Base-by-base conservation (phyloP, 441 rosid genomes). In the Biscutella auriculata region DNA sequence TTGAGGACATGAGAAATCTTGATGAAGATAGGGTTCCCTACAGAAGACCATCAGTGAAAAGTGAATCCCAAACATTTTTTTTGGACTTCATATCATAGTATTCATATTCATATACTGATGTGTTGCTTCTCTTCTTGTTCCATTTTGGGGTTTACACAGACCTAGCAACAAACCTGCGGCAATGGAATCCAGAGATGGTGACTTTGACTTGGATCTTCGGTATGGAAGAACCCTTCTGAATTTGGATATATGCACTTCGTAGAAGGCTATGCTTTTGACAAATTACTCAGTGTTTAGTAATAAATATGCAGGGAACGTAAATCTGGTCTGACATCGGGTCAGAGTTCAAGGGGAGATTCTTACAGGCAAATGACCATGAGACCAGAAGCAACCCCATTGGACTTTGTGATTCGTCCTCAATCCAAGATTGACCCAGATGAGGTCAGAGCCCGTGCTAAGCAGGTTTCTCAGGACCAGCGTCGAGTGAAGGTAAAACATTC, bases 361-460 rank as follows among this genome's bases (percentile, higher is more conserved):
- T 71, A 81, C 21, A 73, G 87, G 60, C 77, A 76, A 43, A 84
- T 76, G 61, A 76, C 98, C 19, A 73, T 95, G 17, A 82, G 95
- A 65, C 98, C 97, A 35, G 99, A 93, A 75, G 97, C 99, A 49
- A 82, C 98, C 11, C 93, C 97, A 11, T 63, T 93, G 79, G 99
- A 93, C 75, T 93, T 84, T 67, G 14, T 83, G 36, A 85, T 89
- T 65, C 97, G 99, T 39, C 99, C 96, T 46, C 97, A 82, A 54
- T 93, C 99, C 43, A 93, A 87, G 78, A 71, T 93, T 74, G 98
- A 93, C 50, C 95, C 88, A 0, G 97, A 88, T 4, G 85, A 82
- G 75, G 47, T 84, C 45, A 81, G 92, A 69, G 92, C 90, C 15
- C 95, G 95, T 56, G 84, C 87, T 4, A 92, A 87, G 70, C 87